Evolutionary conservation across 352 stramenopile genomes (phyloP), one percentile per base, ranked within the genome.

Genomic region (Pythium rishiriense): DNA sequence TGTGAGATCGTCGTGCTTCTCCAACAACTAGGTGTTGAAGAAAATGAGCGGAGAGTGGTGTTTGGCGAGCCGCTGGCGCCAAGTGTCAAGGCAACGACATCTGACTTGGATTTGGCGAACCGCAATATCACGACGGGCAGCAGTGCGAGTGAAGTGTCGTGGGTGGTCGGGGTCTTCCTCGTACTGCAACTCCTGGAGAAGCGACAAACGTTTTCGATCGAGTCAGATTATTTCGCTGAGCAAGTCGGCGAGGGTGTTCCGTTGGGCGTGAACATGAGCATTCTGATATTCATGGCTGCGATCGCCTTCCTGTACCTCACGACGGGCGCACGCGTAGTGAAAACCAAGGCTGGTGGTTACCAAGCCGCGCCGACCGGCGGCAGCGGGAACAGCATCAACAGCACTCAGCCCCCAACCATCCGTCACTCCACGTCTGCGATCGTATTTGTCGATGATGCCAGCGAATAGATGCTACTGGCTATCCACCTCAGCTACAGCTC

Each of bases 401-500:
- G 52, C 59, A 75, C 51, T 12, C 42, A 39, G 10, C 25, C 49
- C 14, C 25, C 41, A 19, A 48, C 2, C 19, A 9, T 24, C 17
- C 66, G 66, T 17, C 48, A 75, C 37, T 77, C 77, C 11, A 89
- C 80, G 2, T 78, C 78, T 47, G 74, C 83, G 11, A 87, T 91
- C 41, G 41, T 82, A 31, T 91, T 91, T 68, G 66, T 91, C 21
- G 80, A 90, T 61, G 83, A 91, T 64, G 80, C 83, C 54, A 86
- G 80, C 42, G 78, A 91, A 65, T 91, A 79, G 61, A 61, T 11
- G 22, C 29, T 39, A 39, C 33, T 39, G 33, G 33, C 33, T 9
- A 39, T 12, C 10, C 17, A 14, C n/a, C n/a, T n/a, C n/a, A n/a
- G n/a, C n/a, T 9, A 11, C 33, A 39, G 17, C 3, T 14, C 11